Percentiles rank a stretch among this genome's conserved stretches.
Evolutionary conservation across 1,284 basidiomycete genomes (phyloP).

Genomic region (Sphaerobolus stellatus): DNA sequence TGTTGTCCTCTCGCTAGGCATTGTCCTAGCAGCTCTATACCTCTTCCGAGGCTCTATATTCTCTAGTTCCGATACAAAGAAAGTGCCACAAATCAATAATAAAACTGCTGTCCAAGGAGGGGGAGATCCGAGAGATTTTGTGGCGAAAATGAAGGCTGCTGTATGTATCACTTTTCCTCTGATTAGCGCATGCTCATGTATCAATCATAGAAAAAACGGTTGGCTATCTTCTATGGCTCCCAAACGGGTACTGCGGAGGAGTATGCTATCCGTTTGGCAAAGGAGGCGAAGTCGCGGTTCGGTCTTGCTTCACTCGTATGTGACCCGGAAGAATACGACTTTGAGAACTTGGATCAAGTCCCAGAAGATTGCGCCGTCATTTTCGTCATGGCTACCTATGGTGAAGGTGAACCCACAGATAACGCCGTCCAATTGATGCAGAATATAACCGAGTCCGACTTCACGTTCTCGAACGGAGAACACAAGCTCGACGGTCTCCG

Average conservation of each 20-base stretch:
- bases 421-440: constrained; percentile 96
- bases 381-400: constrained; percentile 98
- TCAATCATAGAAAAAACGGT: constrained; percentile 78
- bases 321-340: constrained; percentile 97
- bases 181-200: not conserved
- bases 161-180: constrained; percentile 49
- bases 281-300: constrained; percentile 92
- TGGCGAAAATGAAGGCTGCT: constrained; percentile 85
- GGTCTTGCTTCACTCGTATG: constrained; percentile 91
- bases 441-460: constrained; percentile 82
- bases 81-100: constrained; percentile 41
- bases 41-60: constrained; percentile 79
- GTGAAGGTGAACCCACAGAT: constrained; percentile 98
- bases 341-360: constrained; percentile 90
- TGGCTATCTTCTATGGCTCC: constrained; percentile 94
- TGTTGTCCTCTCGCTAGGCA: constrained; percentile 65
- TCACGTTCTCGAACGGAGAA: constrained; percentile 82
- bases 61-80: constrained; percentile 56
- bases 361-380: constrained; percentile 85
- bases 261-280: constrained; percentile 89
- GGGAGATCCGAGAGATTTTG: constrained; percentile 85
- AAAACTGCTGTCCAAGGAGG: constrained; percentile 56
- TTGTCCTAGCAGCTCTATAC: constrained; percentile 70
- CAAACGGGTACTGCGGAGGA: constrained; percentile 97
- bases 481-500: constrained; percentile 83